Evolutionary conservation across 179 eudicot genomes (phyloP).

Genomic region (Drosera spatulata): DNA sequence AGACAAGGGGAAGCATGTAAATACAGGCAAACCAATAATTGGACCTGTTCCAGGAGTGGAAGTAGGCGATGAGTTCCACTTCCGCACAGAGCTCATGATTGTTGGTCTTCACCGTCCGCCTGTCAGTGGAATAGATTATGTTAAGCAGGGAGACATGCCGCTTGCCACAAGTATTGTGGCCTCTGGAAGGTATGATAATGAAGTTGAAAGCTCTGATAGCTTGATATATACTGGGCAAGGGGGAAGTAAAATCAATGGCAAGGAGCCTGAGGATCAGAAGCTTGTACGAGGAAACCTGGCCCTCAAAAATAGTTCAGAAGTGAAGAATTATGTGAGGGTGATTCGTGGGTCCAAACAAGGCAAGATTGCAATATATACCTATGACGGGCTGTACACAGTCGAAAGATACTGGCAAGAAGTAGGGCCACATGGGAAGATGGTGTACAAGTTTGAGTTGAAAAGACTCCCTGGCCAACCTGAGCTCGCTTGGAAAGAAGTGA

Average conservation of each 20-base stretch:
- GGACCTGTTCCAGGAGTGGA: slow-evolving; percentile 86
- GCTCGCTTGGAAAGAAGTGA: slow-evolving; percentile 67
- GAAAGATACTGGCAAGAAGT: slow-evolving; percentile 26
- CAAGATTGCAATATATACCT: slow-evolving; percentile 43
- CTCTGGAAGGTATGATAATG: slow-evolving; percentile 69
- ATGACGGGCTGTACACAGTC: slow-evolving; percentile 68
- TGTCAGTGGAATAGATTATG: slow-evolving; percentile 66
- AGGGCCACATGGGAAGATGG: slow-evolving; percentile 43
- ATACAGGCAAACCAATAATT: slow-evolving; percentile 20
- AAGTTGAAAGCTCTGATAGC: slow-evolving; percentile 43
- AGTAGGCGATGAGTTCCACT: slow-evolving; percentile 72
- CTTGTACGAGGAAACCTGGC: slow-evolving; percentile 83
- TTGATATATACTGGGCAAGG: slow-evolving; percentile 78
- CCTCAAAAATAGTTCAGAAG: slow-evolving; percentile 44
- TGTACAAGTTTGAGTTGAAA: slow-evolving; percentile 54
- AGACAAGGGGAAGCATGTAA: slow-evolving; percentile 32
- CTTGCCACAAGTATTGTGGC: slow-evolving; percentile 77
- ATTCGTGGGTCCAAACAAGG: slow-evolving; percentile 51
- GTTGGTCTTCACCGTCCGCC: slow-evolving; percentile 64
- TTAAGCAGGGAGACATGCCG: slow-evolving; percentile 17
- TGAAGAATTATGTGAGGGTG: slow-evolving; percentile 48
- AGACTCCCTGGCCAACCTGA: slow-evolving; percentile 62
- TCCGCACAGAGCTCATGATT: slow-evolving; percentile 63
- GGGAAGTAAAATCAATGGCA: slow-evolving; percentile 34
- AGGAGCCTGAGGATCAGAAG: slow-evolving; percentile 66